Percentiles rank a stretch among this genome's conserved stretches.
Evolutionary conservation across 1,284 basidiomycete species (phyloP).

Genomic region (Bjerkandera adusta): DNA sequence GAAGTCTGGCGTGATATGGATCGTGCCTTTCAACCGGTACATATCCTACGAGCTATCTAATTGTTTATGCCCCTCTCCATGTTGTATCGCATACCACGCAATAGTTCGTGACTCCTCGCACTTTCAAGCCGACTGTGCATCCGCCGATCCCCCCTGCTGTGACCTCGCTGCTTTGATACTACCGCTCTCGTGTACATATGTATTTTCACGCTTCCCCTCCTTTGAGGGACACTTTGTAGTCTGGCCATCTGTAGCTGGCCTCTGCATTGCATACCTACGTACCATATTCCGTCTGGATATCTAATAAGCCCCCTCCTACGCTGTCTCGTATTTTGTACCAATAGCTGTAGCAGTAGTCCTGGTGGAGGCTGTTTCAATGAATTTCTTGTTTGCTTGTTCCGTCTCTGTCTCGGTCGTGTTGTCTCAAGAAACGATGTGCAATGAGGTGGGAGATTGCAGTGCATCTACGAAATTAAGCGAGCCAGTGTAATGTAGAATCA

Average conservation of each 20-base stretch:
- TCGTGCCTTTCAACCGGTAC: conserved; percentile 2
- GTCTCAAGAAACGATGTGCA: too few relatives aligned
- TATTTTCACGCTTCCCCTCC: neutral
- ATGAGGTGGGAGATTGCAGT: too few relatives aligned
- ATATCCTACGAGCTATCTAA: conserved; percentile 13
- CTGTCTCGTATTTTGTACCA: neutral
- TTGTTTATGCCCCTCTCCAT: conserved; percentile 4
- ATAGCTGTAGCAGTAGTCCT: conserved; percentile 2
- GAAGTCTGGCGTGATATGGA: conserved; percentile 54
- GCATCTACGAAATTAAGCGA: too few relatives aligned
- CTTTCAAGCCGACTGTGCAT: neutral
- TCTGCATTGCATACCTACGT: too few relatives aligned
- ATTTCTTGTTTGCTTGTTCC: too few relatives aligned
- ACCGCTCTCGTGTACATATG: conserved; percentile 8
- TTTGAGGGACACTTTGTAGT: neutral
- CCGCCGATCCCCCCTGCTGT: too few relatives aligned
- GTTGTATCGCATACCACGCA: conserved; percentile 12
- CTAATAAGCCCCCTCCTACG: neutral
- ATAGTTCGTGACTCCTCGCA: neutral
- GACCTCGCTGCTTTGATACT: neutral
- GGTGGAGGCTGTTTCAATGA: conserved; percentile 1
- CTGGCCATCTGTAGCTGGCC: neutral
- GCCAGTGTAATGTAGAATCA: too few relatives aligned
- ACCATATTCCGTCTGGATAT: too few relatives aligned
- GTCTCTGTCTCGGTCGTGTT: too few relatives aligned